Evolutionary conservation across 2,329 filamentous ascomycete genomes (phyloP).

Genomic region (Talaromyces sp.): DNA sequence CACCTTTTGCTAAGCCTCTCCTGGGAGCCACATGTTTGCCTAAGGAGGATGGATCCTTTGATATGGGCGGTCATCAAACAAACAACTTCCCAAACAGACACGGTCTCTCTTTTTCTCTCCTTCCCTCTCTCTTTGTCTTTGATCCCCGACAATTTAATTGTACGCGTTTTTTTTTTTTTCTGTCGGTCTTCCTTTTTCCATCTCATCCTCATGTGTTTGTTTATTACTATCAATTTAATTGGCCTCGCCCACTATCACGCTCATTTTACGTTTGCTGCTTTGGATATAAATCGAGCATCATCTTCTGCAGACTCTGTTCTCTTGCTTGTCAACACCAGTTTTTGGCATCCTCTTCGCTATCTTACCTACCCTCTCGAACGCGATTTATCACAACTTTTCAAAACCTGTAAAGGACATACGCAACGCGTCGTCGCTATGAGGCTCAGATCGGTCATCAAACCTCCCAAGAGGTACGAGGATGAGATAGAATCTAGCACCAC

Average conservation of each 20-base stretch:
- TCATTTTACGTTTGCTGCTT: neutral
- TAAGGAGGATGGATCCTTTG: neutral
- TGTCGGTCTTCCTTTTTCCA: neutral
- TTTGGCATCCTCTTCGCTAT: neutral
- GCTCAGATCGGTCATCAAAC: conserved; percentile 26
- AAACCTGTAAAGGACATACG: neutral
- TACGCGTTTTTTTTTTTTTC: neutral
- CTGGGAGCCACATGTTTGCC: neutral
- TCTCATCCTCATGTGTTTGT: neutral
- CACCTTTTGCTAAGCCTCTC: neutral
- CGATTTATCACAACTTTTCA: neutral
- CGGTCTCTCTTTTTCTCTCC: too few species aligned
- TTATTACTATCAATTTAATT: neutral
- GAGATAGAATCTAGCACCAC: conserved; percentile 19
- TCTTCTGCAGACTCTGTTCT: neutral
- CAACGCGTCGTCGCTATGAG: conserved; percentile 21
- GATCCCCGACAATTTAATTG: neutral
- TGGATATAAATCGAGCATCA: neutral
- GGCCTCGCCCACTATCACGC: neutral
- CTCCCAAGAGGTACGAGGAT: conserved; percentile 23
- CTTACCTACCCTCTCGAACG: neutral
- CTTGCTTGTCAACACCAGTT: neutral
- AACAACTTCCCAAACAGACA: neutral
- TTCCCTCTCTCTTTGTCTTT: neutral
- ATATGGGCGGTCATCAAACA: neutral